phyloP scores from a whole-genome alignment of 345 rosid genomes.

The Geranium brycei region DNA sequence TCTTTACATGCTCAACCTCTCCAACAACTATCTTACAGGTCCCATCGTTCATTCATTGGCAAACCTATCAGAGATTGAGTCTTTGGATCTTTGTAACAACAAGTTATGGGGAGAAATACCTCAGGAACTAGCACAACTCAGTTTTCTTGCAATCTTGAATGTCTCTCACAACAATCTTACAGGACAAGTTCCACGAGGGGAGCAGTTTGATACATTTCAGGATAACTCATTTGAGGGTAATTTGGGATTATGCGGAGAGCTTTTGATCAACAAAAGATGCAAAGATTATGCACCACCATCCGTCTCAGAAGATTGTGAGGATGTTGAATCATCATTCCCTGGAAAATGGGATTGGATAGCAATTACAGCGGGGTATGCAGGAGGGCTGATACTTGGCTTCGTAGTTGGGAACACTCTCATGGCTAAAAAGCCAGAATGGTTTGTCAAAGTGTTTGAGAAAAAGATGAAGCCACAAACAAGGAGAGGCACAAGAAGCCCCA shows the following conservation, averaged over 20 bases:
- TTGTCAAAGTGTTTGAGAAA: neutral
- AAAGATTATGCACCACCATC: neutral
- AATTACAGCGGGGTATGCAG: neutral
- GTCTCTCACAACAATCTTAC: neutral
- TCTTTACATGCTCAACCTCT: too few relatives aligned
- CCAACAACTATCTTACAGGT: neutral
- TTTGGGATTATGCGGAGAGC: neutral
- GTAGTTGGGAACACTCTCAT: constrained; percentile 4
- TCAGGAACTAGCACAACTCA: neutral
- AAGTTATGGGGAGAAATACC: neutral
- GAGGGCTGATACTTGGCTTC: neutral
- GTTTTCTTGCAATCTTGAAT: neutral
- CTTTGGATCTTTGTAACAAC: neutral
- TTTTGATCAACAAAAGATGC: neutral
- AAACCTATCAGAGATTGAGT: neutral
- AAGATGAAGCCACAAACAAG: neutral
- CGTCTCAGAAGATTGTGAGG: neutral
- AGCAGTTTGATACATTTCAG: constrained; percentile 1
- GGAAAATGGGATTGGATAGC: neutral
- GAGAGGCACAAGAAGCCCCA: too few relatives aligned
- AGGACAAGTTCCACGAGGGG: neutral
- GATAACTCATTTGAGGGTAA: neutral
- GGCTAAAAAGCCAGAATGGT: neutral
- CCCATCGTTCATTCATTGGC: neutral
- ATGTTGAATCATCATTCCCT: neutral